These are phyloP conservation scores for Myriosclerotinia duriaeana DNA, from an alignment of 2,329 filamentous ascomycete genomes.

Conservation along the genomic window DNA sequence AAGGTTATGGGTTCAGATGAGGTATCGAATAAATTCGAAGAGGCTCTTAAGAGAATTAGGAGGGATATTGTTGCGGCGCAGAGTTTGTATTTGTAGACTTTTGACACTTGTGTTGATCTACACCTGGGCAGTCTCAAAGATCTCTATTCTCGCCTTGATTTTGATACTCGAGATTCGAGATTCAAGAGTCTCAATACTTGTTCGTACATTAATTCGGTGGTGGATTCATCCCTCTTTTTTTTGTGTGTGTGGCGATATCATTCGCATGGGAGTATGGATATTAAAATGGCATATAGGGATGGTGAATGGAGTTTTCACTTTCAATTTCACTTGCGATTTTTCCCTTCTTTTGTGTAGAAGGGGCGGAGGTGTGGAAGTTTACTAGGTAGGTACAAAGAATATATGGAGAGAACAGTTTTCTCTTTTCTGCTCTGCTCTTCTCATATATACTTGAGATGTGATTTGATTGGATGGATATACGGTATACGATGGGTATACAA, in stretches of 20 bases:
- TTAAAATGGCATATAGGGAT: not conserved
- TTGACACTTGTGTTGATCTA: not conserved
- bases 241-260: not conserved
- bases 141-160: not conserved
- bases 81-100: conserved; percentile 78
- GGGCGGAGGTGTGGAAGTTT: too few species aligned
- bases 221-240: not conserved
- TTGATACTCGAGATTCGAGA: not conserved
- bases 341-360: not conserved
- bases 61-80: conserved; percentile 94
- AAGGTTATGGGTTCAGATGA: conserved; percentile 99
- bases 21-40: conserved; percentile 87
- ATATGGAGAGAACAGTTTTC: too few species aligned
- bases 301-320: conserved; percentile 15
- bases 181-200: not conserved
- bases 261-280: conserved; percentile 8
- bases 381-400: too few species aligned
- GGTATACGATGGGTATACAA: too few species aligned
- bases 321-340: not conserved
- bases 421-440: too few species aligned
- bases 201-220: not conserved
- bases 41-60: conserved; percentile 78
- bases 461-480: too few species aligned
- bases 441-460: too few species aligned
- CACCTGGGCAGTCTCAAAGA: not conserved